Evolutionary conservation across 805 yeast genomes (phyloP).

Genomic region (Kodamaea hsintzibuensis): DNA sequence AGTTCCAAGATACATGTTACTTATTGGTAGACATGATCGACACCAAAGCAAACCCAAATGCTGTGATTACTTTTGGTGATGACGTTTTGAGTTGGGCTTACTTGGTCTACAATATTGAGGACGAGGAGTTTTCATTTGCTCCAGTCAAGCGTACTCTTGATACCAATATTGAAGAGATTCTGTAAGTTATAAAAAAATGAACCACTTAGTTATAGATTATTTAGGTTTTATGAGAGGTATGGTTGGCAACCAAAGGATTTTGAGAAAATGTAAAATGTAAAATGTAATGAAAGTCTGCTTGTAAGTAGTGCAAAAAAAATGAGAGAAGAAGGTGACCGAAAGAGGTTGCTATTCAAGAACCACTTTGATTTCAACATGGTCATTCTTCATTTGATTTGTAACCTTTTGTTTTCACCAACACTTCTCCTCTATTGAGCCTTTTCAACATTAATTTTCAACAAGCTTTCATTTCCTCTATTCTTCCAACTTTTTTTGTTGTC

Average conservation of each 20-base stretch:
- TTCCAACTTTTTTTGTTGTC: too few relatives aligned
- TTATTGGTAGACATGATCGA: slow-evolving; percentile 6
- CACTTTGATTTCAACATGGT: too few relatives aligned
- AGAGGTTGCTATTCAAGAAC: too few relatives aligned
- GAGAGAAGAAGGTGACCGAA: too few relatives aligned
- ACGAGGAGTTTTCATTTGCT: slow-evolving; percentile 50
- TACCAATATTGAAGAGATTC: slow-evolving; percentile 31
- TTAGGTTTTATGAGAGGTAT: not conserved
- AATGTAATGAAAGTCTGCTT: too few relatives aligned
- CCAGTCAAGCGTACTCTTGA: slow-evolving; percentile 25
- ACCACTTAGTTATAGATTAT: not conserved
- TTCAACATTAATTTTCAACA: too few relatives aligned
- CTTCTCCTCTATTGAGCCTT: too few relatives aligned
- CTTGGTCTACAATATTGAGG: slow-evolving; percentile 62
- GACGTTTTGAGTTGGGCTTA: slow-evolving; percentile 61
- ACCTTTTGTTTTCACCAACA: too few relatives aligned
- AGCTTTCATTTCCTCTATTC: too few relatives aligned
- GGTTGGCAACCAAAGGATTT: not conserved
- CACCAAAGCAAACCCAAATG: not conserved
- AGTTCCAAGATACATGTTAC: slow-evolving; percentile 9
- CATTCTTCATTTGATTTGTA: too few relatives aligned
- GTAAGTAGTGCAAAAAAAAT: too few relatives aligned
- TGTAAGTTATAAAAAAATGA: not conserved
- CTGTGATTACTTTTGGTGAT: slow-evolving; percentile 51
- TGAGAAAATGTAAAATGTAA: not conserved